Base-by-base conservation (phyloP, 2,329 filamentous ascomycete species). In the Cercospora beticola region DNA sequence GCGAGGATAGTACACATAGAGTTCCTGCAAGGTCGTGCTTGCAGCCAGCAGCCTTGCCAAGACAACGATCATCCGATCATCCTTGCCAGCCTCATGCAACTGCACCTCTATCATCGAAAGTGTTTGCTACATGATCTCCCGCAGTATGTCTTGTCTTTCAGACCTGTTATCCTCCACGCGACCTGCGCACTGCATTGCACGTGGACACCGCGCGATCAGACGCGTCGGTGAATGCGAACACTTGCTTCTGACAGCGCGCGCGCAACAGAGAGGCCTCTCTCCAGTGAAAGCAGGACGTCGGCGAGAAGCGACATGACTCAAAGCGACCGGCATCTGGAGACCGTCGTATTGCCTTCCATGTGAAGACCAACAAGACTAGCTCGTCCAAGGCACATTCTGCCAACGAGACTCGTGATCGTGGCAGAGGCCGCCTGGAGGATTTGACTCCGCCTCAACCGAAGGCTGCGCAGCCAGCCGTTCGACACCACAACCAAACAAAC, bases 391-490 rank as follows among this genome's bases (percentile, higher is more conserved):
- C 56, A 36, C 7, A 12, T 33, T 36, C 30, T 23, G 28, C 26
- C 56, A 58, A n/a, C 28, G 26, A 58, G 56, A 7, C 28, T 12
- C 14, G 33, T 40, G 21, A 54, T 43, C 31, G 52, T 58, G 62
- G 62, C 62, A 56, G 62, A 33, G 40, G 61, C 61, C 62, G 52
- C 58, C 52, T 64, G 49, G 33, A 64, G 62, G 62, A 64, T 40
- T 43, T 64, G 36, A 54, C 62, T 64, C 62, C 56, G 62, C 62
- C 62, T 58, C 36, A 14, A 62, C 40, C 40, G 26, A 30, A 30
- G 60, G 36, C 23, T 26, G 46, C 62, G 62, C 62, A 64, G 31
- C 28, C 49, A 63, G 43, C 60, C 46, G 21, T 21, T 14, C 26
- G 16, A 52, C 40, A 56, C 16, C 30, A 58, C 33, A 33, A 40